Conservation (phyloP, 768 basidiomycete genomes). For the Auriscalpium orientale region DNA sequence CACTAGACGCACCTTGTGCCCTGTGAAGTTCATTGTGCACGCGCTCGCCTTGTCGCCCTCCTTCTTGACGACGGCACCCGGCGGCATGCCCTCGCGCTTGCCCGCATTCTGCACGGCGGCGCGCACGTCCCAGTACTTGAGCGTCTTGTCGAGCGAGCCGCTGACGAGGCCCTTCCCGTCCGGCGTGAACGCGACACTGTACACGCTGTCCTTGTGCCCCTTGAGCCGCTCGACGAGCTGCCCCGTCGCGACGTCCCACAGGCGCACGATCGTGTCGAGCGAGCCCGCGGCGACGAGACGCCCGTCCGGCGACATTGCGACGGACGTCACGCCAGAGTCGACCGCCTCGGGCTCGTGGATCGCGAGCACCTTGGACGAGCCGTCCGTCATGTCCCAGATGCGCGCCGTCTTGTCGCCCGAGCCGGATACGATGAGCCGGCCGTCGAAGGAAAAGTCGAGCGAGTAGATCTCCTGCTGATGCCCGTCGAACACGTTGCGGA, state of each 20-base stretch:
- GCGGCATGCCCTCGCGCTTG: constrained; percentile 21
- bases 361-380: constrained; percentile 34
- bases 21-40: constrained; percentile 80
- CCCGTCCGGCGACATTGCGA: constrained; percentile 53
- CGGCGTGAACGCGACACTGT: constrained; percentile 80
- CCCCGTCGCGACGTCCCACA: constrained; percentile 63
- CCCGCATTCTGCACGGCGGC: constrained; percentile 26
- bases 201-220: constrained; percentile 57
- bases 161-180: constrained; percentile 86
- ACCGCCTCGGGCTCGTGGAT: constrained; percentile 42
- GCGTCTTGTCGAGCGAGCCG: constrained; percentile 67
- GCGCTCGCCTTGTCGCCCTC: constrained; percentile 41
- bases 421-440: constrained; percentile 80
- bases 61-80: constrained; percentile 30
- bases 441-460: constrained; percentile 85
- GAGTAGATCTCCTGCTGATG: constrained; percentile 94
- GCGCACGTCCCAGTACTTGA: constrained; percentile 55
- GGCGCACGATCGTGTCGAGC: constrained; percentile 57
- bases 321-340: constrained; percentile 56
- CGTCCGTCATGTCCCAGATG: constrained; percentile 53
- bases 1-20: constrained; percentile 63
- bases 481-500: constrained; percentile 77
- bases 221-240: constrained; percentile 47
- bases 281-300: constrained; percentile 52
- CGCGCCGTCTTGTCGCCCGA: constrained; percentile 68